Conservation (phyloP, 2,329 filamentous ascomycete genomes). For the Magnaporthiopsis rhizophila region DNA sequence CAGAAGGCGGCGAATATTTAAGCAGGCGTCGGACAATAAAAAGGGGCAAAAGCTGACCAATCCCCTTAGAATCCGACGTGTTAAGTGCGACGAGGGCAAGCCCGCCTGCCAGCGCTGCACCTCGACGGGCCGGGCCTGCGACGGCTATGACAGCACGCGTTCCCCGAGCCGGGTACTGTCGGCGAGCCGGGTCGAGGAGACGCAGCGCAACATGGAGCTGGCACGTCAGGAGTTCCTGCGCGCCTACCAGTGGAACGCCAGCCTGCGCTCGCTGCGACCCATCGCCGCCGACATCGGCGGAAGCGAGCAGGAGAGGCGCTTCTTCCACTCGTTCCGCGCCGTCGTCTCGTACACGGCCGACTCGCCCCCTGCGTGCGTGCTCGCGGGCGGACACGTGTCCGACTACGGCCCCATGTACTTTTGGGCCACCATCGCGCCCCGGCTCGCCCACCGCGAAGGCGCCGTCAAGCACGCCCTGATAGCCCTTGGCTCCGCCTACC, state of each 20-base stretch:
- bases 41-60: constrained; percentile 12
- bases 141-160: constrained; percentile 24
- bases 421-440: constrained; percentile 23
- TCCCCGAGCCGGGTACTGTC: constrained; percentile 11
- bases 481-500: constrained; percentile 25
- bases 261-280: constrained; percentile 22
- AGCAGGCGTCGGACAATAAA: constrained; percentile 15
- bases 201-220: constrained; percentile 12
- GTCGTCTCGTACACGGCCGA: constrained; percentile 22
- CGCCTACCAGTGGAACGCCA: constrained; percentile 18
- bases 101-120: constrained; percentile 26
- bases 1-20: background rate
- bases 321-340: constrained; percentile 27
- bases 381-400: constrained; percentile 13
- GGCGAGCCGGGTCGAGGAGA: constrained; percentile 2
- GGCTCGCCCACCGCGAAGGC: constrained; percentile 21
- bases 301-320: constrained; percentile 23
- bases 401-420: constrained; percentile 18
- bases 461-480: constrained; percentile 26
- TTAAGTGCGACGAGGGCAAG: constrained; percentile 28
- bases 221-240: constrained; percentile 19
- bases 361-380: constrained; percentile 10
- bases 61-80: constrained; percentile 23
- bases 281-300: constrained; percentile 28
- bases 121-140: constrained; percentile 25